Percentiles rank a stretch among this genome's conserved stretches.
Conservation (phyloP, 129 eudicot species). For the Centella asiatica region DNA sequence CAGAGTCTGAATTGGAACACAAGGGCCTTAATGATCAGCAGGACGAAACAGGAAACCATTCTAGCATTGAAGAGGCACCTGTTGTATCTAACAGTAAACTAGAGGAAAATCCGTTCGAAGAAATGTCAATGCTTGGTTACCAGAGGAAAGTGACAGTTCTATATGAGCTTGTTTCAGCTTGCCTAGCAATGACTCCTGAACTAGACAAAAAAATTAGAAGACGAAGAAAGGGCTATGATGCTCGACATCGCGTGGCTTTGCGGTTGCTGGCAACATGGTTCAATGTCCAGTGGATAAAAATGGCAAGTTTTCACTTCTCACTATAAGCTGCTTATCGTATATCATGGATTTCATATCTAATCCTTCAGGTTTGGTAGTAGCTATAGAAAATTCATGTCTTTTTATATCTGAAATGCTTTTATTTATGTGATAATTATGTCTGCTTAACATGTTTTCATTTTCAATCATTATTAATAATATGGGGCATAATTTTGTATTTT, state of each 20-base stretch:
- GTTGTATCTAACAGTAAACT: slow-evolving; percentile 21
- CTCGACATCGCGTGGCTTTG: slow-evolving; percentile 91
- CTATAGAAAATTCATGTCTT: neutral
- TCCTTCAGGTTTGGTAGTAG: neutral
- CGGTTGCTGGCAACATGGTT: slow-evolving; percentile 93
- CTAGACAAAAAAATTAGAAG: slow-evolving; percentile 42
- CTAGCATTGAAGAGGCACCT: slow-evolving; percentile 20
- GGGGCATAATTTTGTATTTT: too few relatives aligned
- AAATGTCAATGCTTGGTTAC: slow-evolving; percentile 49
- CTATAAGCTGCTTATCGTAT: neutral
- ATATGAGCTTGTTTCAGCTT: slow-evolving; percentile 86
- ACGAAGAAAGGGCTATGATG: slow-evolving; percentile 76
- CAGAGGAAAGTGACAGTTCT: slow-evolving; percentile 67
- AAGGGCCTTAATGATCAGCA: slow-evolving; percentile 21
- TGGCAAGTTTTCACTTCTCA: slow-evolving; percentile 37
- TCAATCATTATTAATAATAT: neutral
- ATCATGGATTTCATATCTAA: neutral
- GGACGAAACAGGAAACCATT: slow-evolving; percentile 20
- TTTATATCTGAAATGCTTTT: too few relatives aligned
- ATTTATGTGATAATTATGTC: neutral
- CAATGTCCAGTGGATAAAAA: slow-evolving; percentile 72
- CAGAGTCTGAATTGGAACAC: slow-evolving; percentile 33
- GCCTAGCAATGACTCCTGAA: slow-evolving; percentile 67
- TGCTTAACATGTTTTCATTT: neutral
- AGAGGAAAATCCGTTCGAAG: slow-evolving; percentile 51